Percentiles rank a stretch among this genome's conserved stretches.
These are phyloP conservation scores for Themeda triandra DNA, from an alignment of 176 grass and related monocot species.

Conservation along the genomic window DNA sequence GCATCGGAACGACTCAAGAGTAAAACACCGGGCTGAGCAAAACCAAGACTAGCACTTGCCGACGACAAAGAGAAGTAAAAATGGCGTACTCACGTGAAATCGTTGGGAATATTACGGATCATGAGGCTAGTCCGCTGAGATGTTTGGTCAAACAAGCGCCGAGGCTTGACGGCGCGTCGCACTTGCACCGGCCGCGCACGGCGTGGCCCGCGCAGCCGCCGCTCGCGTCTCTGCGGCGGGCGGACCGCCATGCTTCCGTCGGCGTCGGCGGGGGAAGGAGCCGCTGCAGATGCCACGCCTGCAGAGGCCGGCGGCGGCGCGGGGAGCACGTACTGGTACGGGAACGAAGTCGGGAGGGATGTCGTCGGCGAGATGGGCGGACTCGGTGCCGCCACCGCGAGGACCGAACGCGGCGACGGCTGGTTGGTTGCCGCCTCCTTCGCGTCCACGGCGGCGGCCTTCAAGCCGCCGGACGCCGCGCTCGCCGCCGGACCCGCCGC, in stretches of 20 bases:
- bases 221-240: neutral
- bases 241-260: no score
- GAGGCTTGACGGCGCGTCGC: neutral
- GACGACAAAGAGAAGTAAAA: neutral
- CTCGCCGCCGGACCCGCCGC: neutral
- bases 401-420: constrained; percentile 19
- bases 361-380: neutral
- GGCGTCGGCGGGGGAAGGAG: neutral
- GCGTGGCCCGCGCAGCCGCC: neutral
- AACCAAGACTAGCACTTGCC: neutral
- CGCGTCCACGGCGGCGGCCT: neutral
- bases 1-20: neutral
- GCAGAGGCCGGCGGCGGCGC: neutral
- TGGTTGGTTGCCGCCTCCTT: neutral
- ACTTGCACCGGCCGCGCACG: neutral
- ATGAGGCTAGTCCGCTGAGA: constrained; percentile 27
- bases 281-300: rapidly evolving
- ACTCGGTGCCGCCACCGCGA: neutral
- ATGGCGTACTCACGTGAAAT: constrained; percentile 29
- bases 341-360: neutral
- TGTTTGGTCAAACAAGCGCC: rapidly evolving
- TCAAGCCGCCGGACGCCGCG: neutral
- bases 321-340: neutral
- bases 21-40: neutral
- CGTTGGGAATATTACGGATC: constrained; percentile 57